Base-by-base conservation (phyloP, 2,329 filamentous ascomycete species). In the Venturia asperata region DNA sequence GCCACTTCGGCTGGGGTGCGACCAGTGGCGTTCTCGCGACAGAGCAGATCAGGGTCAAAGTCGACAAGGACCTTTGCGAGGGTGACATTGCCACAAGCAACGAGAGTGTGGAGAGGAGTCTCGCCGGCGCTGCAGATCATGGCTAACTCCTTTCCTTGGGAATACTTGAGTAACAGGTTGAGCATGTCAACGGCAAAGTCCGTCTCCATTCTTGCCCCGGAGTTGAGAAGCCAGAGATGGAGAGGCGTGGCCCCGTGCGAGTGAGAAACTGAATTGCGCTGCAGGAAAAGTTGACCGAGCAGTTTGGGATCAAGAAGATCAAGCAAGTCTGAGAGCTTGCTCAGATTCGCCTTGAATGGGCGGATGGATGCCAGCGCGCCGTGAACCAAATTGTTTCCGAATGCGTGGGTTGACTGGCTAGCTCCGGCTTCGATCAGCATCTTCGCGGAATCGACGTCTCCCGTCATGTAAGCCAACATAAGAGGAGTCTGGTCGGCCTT, bases 11-110 rank as follows among this genome's bases (percentile, higher is more conserved):
- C 80, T 0, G 90, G 87, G 0, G 90, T 94, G 19, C 84, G 82
- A 1, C 91, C 91, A 0, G 89, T 89, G 0, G 89, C 85, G 69
- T 92, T 92, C 73, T 94, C 91, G 27, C 86, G 83, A 69, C 84
- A 81, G 0, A 91, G 76, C 1, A 92, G 78, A 34, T 80, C 78
- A 0, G 87, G 83, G 21, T 83, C 79, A 68, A 77, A 77, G 11
- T 82, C 76, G 13, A 92, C 75, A 62, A 77, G 72, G 3, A 89
- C 70, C 2, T 77, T 70, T 17, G 77, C 74, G 47, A 77, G 70
- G 1, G 82, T 69, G 43, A 70, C 71, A 9, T 77, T 68, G 43
- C 76, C 68, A 15, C 74, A 70, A 9, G 74, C 72, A 24, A 86
- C 79, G 13, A 82, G 79, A 0, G 79, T 81, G 70, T 91, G 88